Evolutionary conservation across 2,329 filamentous ascomycete genomes (phyloP).

Genomic region (Alternaria consortialis): DNA sequence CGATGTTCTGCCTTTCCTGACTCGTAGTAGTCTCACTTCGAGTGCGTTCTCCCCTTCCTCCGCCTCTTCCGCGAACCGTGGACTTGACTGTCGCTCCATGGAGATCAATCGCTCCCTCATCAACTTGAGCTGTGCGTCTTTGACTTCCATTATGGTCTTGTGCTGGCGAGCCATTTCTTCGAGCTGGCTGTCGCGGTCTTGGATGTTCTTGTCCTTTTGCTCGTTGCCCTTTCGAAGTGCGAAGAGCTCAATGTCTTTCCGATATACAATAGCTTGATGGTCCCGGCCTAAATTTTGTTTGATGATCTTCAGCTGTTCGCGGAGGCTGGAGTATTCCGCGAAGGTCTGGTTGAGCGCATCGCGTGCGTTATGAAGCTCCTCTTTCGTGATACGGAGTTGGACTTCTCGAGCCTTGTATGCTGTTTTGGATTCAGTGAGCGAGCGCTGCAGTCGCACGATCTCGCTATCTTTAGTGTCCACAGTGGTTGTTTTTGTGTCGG

Average conservation of each 20-base stretch:
- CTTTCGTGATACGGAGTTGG: conserved; percentile 32
- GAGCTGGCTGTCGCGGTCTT: conserved; percentile 39
- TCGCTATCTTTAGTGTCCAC: conserved; percentile 36
- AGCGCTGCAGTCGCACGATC: conserved; percentile 39
- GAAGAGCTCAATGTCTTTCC: conserved; percentile 51
- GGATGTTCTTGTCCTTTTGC: conserved; percentile 46
- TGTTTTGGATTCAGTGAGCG: conserved; percentile 39
- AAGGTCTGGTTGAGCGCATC: conserved; percentile 43
- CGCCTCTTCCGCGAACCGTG: conserved; percentile 19
- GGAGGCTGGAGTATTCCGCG: conserved; percentile 38
- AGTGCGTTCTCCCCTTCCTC: conserved; percentile 42
- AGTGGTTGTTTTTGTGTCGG: conserved; percentile 13
- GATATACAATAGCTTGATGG: conserved; percentile 46
- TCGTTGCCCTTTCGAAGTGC: conserved; percentile 48
- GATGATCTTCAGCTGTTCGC: conserved; percentile 43
- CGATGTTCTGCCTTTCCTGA: conserved; percentile 40
- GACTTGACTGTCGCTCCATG: conserved; percentile 36
- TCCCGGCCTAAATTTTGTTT: conserved; percentile 43
- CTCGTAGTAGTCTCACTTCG: conserved; percentile 40
- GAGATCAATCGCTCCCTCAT: conserved; percentile 41
- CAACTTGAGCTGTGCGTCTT: conserved; percentile 40
- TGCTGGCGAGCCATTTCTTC: conserved; percentile 40
- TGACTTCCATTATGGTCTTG: conserved; percentile 39
- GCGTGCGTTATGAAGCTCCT: conserved; percentile 41
- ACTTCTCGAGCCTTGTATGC: conserved; percentile 38